phyloP scores from a whole-genome alignment of 495 filamentous ascomycete species.

The Tuber microsphaerosporum region DNA sequence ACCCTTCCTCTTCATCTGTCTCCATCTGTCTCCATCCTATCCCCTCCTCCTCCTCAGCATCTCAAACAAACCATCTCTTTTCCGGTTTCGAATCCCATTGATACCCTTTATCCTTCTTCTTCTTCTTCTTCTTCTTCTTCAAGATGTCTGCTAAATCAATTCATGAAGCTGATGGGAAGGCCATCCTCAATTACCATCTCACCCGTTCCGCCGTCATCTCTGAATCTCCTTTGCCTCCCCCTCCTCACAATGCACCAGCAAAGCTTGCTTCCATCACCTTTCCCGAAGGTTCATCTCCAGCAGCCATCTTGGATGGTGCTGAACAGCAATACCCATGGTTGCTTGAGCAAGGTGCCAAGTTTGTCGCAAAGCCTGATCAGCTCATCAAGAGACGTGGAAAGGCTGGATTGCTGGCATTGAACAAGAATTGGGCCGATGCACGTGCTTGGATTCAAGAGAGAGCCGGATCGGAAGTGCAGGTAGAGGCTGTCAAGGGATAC shows the following conservation, averaged over 20 bases:
- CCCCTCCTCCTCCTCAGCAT: background rate
- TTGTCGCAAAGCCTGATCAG: constrained; percentile 99
- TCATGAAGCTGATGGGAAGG: constrained; percentile 98
- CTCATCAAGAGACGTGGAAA: constrained; percentile 99
- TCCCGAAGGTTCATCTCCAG: constrained; percentile 73
- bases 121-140: no score
- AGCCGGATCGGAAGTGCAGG: constrained; percentile 82
- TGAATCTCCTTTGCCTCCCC: constrained; percentile 81
- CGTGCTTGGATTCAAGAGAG: constrained; percentile 86
- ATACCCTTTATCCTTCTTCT: constrained; percentile 27
- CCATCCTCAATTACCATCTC: constrained; percentile 99
- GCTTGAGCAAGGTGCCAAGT: constrained; percentile 69
- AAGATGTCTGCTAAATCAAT: constrained; percentile 98
- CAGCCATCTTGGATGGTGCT: constrained; percentile 85
- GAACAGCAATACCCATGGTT: constrained; percentile 95
- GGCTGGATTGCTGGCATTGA: constrained; percentile 90
- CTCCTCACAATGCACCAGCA: constrained; percentile 86
- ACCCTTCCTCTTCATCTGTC: constrained; percentile 18
- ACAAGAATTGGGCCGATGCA: constrained; percentile 93
- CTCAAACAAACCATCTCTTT: constrained; percentile 16
- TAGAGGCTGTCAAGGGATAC: constrained; percentile 82
- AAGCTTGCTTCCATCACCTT: constrained; percentile 90
- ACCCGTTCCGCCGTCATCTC: constrained; percentile 96
- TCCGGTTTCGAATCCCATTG: constrained; percentile 21
- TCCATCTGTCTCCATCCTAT: constrained; percentile 5